Evolutionary conservation across 2,329 filamentous ascomycete genomes (phyloP).

Genomic region (Bipolaris bicolor): DNA sequence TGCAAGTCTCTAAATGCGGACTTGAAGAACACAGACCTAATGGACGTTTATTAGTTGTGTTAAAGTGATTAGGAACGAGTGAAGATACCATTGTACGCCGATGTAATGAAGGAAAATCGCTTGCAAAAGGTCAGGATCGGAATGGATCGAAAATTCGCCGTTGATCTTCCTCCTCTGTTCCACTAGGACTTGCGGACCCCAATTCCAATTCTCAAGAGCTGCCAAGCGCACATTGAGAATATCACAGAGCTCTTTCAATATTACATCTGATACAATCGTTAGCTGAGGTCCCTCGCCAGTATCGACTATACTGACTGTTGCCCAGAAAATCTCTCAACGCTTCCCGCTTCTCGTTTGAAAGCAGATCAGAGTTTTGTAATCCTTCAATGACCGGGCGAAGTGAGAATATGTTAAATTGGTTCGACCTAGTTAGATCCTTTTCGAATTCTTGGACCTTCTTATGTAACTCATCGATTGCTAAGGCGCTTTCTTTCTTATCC

Average conservation of each 20-base stretch:
- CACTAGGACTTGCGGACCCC: conserved; percentile 37
- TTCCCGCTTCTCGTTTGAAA: conserved; percentile 50
- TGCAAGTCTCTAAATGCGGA: conserved; percentile 27
- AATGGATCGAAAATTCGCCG: conserved; percentile 36
- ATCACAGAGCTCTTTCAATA: conserved; percentile 40
- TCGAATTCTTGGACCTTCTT: conserved; percentile 31
- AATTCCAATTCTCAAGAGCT: conserved; percentile 37
- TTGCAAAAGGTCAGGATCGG: conserved; percentile 42
- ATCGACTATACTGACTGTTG: conserved; percentile 18
- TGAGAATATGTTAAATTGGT: conserved; percentile 42
- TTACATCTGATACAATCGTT: conserved; percentile 23
- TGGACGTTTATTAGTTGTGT: not conserved
- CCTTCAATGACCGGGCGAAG: conserved; percentile 53
- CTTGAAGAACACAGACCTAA: conserved; percentile 41
- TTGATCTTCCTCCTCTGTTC: conserved; percentile 41
- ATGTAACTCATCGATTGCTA: conserved; percentile 27
- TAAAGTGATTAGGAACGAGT: no score
- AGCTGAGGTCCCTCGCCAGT: not conserved
- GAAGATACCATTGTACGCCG: conserved; percentile 32
- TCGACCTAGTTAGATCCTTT: conserved; percentile 19
- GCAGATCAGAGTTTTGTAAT: conserved; percentile 53
- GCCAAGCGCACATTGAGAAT: conserved; percentile 42
- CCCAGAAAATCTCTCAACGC: conserved; percentile 41
- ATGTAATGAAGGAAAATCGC: conserved; percentile 45
- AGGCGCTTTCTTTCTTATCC: conserved; percentile 24